These are phyloP conservation scores for Diacronema lutheri DNA, from an alignment of 78 protist genomes.

Conservation along the genomic window DNA sequence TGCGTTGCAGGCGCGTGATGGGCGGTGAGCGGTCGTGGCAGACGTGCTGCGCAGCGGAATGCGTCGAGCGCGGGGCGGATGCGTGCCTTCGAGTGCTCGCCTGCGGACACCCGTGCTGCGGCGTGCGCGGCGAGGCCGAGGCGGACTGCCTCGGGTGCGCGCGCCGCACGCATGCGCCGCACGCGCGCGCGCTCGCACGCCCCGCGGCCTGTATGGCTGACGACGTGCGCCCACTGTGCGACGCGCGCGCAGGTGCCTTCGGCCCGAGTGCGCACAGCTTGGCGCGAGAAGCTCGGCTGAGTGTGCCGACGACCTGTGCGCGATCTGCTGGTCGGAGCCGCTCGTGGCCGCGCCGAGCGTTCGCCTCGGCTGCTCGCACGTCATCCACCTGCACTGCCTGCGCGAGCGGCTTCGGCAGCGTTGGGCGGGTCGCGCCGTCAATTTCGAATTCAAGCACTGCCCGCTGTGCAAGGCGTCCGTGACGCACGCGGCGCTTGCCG, in stretches of 20 bases:
- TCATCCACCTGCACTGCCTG: conserved; percentile 36
- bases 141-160: background rate
- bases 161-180: background rate
- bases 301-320: conserved; percentile 1
- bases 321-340: conserved; percentile 20
- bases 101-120: background rate
- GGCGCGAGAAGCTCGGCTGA: too few relatives aligned
- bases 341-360: conserved; percentile 19
- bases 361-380: conserved; percentile 24
- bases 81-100: background rate
- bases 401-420: background rate
- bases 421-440: conserved; percentile 19
- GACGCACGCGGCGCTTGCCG: background rate
- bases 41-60: background rate
- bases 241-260: background rate
- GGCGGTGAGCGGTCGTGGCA: too few relatives aligned
- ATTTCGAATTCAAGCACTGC: conserved; percentile 23
- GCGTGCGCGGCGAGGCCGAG: background rate
- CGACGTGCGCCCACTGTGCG: background rate
- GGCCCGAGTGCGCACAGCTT: background rate
- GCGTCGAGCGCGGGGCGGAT: background rate
- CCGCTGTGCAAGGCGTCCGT: conserved; percentile 31
- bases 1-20: too few relatives aligned
- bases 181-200: background rate
- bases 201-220: too few relatives aligned